A percentile compares a stretch with the other conserved stretches of the same genome.
Conservation (phyloP, 352 stramenopile species). For the Phytophthora niederhauseri region DNA sequence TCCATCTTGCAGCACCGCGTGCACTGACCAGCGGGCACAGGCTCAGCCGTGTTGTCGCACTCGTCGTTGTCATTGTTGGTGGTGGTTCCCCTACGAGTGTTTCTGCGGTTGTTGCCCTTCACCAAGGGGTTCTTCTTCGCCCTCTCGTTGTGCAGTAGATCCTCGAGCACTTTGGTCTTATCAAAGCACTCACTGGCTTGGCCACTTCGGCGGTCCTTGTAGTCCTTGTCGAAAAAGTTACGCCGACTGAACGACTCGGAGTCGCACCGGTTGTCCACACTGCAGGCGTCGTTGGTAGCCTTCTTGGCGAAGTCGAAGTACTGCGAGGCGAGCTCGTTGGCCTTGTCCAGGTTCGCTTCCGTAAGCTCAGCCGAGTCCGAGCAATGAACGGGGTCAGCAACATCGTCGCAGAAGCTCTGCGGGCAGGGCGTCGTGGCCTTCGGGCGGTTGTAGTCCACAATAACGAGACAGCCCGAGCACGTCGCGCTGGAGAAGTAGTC, state of each 20-base stretch:
- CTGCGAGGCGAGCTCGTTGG: conserved; percentile 24
- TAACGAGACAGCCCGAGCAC: conserved; percentile 55
- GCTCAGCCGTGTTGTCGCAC: conserved; percentile 37
- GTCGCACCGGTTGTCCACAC: conserved; percentile 53
- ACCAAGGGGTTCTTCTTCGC: conserved; percentile 48
- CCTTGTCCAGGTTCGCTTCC: conserved; percentile 34
- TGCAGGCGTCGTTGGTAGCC: conserved; percentile 62
- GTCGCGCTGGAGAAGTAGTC: conserved; percentile 49
- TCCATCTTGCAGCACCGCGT: conserved; percentile 54
- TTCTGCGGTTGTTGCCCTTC: neutral
- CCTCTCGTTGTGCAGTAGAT: conserved; percentile 28
- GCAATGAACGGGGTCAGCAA: conserved; percentile 10
- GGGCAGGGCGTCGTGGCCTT: conserved; percentile 42
- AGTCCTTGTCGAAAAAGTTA: conserved; percentile 51
- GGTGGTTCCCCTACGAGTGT: neutral
- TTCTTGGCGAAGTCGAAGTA: conserved; percentile 51
- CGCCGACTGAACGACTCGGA: conserved; percentile 34
- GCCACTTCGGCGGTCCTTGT: conserved; percentile 19
- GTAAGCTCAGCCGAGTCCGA: conserved; percentile 34
- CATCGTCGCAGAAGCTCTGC: conserved; percentile 40
- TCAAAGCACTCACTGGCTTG: conserved; percentile 45
- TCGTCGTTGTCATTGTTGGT: neutral
- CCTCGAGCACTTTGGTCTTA: conserved; percentile 21
- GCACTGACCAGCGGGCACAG: conserved; percentile 44
- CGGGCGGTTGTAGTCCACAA: conserved; percentile 59